These are phyloP conservation scores for Rutstroemia sp. DNA, from an alignment of 2,329 filamentous ascomycete species.

Conservation along the genomic window DNA sequence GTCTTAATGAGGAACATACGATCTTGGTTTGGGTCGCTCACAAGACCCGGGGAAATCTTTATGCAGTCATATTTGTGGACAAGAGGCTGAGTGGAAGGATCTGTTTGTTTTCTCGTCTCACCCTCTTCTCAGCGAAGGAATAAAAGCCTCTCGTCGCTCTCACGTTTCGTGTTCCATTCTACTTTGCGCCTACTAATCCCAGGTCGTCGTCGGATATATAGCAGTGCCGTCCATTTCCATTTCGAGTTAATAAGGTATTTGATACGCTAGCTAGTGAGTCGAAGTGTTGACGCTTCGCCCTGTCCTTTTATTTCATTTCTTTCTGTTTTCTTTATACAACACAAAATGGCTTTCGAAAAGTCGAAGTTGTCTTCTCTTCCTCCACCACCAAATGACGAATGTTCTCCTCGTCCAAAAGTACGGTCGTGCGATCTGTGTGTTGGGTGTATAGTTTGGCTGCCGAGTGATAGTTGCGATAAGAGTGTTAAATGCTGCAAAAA, in stretches of 20 bases:
- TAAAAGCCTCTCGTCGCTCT: not conserved
- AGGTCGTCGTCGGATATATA: not conserved
- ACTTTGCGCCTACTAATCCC: not conserved
- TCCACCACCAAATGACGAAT: slow-evolving; percentile 1
- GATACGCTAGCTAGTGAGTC: not conserved
- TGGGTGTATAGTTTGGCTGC: slow-evolving; percentile 18
- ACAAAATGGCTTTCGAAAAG: not conserved
- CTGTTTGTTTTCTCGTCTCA: not conserved
- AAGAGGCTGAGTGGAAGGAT: not conserved
- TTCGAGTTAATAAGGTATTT: not conserved
- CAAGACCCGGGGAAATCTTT: not conserved
- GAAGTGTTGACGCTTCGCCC: not conserved
- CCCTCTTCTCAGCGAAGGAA: not conserved
- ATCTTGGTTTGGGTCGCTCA: not conserved
- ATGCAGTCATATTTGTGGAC: not conserved
- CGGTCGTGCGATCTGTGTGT: slow-evolving; percentile 13
- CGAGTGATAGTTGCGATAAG: not conserved
- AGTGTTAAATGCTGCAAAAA: slow-evolving; percentile 11
- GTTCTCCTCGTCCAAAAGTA: not conserved
- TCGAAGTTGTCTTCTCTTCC: not conserved
- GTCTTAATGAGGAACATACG: not conserved
- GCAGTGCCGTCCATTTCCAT: not conserved
- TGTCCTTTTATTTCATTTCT: not conserved
- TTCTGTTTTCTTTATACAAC: not conserved
- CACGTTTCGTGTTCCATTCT: not conserved